Percentiles rank a stretch among this genome's conserved stretches.
Evolutionary conservation across 768 basidiomycete species (phyloP).

Genomic region (Boletus huronensis): DNA sequence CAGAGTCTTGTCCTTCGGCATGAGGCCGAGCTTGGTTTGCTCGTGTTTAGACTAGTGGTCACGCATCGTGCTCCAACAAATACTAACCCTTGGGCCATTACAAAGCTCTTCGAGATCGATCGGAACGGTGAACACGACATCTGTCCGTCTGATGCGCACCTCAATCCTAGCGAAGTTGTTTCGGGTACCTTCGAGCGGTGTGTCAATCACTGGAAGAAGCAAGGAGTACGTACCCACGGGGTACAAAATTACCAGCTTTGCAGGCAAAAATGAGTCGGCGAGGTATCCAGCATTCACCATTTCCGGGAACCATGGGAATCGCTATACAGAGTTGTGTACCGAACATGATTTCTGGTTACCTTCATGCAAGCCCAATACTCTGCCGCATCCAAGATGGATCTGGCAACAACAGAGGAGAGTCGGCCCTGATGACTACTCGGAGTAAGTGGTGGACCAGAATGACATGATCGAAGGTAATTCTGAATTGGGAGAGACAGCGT

Average conservation of each 20-base stretch:
- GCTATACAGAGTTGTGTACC: not conserved
- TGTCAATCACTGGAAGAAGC: not conserved
- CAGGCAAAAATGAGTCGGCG: not conserved
- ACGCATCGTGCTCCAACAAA: no score
- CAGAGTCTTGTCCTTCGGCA: no score
- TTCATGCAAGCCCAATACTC: not conserved
- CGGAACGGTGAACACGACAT: not conserved
- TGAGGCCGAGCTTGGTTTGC: no score
- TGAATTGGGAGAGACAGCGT: not conserved
- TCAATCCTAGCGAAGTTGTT: accelerated
- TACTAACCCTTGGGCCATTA: not conserved
- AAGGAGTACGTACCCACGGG: not conserved
- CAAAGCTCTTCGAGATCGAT: not conserved
- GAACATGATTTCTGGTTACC: not conserved
- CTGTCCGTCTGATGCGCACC: not conserved
- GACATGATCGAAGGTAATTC: not conserved
- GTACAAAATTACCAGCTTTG: not conserved
- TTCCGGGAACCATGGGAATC: not conserved
- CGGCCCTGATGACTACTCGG: not conserved
- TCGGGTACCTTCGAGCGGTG: not conserved
- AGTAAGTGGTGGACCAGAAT: not conserved
- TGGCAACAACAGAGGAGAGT: not conserved
- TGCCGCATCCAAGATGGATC: not conserved
- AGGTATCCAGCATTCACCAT: not conserved
- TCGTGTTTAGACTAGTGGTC: no score